Evolutionary conservation across 352 stramenopile species (phyloP).

Genomic region (Globisporangium echinulatum): DNA sequence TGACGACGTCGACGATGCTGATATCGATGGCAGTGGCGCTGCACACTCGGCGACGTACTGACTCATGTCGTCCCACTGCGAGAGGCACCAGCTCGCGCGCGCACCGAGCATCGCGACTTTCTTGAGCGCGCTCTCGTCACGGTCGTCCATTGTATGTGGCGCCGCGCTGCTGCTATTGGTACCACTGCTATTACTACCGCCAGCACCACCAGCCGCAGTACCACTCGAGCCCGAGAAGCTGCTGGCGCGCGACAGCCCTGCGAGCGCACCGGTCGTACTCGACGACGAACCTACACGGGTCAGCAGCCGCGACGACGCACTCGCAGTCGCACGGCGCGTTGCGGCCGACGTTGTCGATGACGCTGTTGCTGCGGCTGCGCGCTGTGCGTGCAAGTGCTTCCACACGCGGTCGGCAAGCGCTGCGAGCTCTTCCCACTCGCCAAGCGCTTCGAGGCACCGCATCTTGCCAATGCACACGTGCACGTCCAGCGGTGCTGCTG

Average conservation of each 20-base stretch:
- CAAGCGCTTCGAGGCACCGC: conserved; percentile 94
- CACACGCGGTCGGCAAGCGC: conserved; percentile 79
- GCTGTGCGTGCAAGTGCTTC: conserved; percentile 24
- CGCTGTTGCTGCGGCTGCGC: conserved; percentile 2
- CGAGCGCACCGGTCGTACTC: conserved; percentile 6
- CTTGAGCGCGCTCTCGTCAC: conserved; percentile 41
- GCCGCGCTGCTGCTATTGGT: background rate
- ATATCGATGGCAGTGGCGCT: background rate
- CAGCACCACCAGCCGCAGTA: background rate
- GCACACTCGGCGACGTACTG: conserved; percentile 60
- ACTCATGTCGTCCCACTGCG: conserved; percentile 80
- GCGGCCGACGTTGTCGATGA: background rate
- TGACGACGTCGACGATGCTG: background rate
- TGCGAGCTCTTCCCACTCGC: conserved; percentile 93
- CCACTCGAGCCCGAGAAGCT: conserved; percentile 24
- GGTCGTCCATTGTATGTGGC: conserved; percentile 24
- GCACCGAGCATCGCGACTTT: conserved; percentile 76
- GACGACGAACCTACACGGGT: conserved; percentile 8
- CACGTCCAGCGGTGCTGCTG: conserved; percentile 52
- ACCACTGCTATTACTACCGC: background rate
- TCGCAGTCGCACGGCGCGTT: conserved; percentile 5
- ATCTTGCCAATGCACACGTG: conserved; percentile 96
- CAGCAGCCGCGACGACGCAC: conserved; percentile 3
- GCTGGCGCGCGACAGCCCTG: conserved; percentile 18
- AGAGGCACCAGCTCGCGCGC: conserved; percentile 80